Evolutionary conservation across 805 yeast species (phyloP).

Genomic region (Priceomyces haplophilus): DNA sequence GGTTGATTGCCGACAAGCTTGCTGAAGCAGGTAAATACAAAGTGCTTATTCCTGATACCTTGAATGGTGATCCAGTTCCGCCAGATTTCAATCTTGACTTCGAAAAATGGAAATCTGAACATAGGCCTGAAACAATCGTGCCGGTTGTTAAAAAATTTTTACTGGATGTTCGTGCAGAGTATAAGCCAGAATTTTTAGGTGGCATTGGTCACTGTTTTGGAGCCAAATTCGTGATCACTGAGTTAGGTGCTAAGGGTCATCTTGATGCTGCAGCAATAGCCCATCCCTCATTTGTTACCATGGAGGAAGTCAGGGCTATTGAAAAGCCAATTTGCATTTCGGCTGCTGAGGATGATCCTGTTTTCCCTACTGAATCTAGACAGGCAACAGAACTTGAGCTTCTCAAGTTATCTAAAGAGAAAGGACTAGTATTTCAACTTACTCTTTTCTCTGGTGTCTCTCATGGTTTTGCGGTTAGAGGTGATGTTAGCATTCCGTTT

Average conservation of each 20-base stretch:
- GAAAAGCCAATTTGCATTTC: constrained; percentile 60
- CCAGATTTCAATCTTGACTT: constrained; percentile 13
- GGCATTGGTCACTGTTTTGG: constrained; percentile 84
- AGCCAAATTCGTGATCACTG: constrained; percentile 63
- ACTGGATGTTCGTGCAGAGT: constrained; percentile 38
- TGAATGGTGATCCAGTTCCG: constrained; percentile 45
- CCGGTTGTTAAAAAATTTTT: constrained; percentile 51
- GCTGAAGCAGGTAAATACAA: constrained; percentile 56
- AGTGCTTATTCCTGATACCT: constrained; percentile 74
- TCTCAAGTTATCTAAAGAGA: constrained; percentile 19
- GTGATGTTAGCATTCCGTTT: constrained; percentile 54
- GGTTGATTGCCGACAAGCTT: constrained; percentile 63
- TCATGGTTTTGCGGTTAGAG: constrained; percentile 83
- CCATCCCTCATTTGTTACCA: constrained; percentile 74
- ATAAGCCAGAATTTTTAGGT: constrained; percentile 47
- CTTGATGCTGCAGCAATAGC: constrained; percentile 61
- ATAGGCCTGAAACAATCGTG: constrained; percentile 45
- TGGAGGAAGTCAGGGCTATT: constrained; percentile 62
- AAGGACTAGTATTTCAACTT: constrained; percentile 53
- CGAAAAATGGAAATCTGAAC: constrained; percentile 52
- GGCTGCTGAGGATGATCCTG: constrained; percentile 68
- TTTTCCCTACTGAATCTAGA: constrained; percentile 65
- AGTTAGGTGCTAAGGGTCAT: constrained; percentile 37
- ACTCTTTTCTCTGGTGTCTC: constrained; percentile 58
- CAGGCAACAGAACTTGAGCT: constrained; percentile 57